phyloP scores from a whole-genome alignment of 306 rosid genomes.

The Pyrus betulifolia region DNA sequence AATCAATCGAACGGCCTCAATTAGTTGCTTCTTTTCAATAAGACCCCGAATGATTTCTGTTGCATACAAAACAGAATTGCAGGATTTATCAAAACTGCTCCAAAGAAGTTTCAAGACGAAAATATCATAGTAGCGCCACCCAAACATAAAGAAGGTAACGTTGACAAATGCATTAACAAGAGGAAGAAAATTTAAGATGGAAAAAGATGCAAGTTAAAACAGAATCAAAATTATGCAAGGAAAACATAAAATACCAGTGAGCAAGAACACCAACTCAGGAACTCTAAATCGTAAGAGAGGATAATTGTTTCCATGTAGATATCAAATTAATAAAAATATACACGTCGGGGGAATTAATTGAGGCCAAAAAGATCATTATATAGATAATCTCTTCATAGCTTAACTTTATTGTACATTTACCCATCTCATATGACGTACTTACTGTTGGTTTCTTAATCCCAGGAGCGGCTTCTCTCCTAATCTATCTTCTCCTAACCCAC shows the following conservation, averaged over 20 bases:
- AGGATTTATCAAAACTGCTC: neutral
- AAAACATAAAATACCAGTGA: neutral
- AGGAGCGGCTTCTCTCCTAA: no score
- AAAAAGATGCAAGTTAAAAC: neutral
- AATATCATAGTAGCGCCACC: neutral
- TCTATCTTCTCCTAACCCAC: no score
- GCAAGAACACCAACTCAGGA: neutral
- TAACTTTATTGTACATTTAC: neutral
- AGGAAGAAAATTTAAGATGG: neutral
- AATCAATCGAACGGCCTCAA: constrained; percentile 48
- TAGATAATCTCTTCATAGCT: neutral
- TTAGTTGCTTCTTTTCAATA: constrained; percentile 21
- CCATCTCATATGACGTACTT: neutral
- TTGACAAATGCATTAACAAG: neutral
- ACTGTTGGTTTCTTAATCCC: no score
- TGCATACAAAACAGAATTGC: neutral
- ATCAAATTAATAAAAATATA: neutral
- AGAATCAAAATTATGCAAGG: neutral
- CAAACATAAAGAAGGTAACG: neutral
- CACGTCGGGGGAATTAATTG: no score
- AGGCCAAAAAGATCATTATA: no score
- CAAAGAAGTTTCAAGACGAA: neutral
- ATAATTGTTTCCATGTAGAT: neutral
- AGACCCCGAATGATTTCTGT: constrained; percentile 43
- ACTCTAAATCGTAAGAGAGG: neutral